Evolutionary conservation across 2,329 filamentous ascomycete species (phyloP), one percentile per base, ranked within the genome.

Genomic region (Zasmidium angulare): DNA sequence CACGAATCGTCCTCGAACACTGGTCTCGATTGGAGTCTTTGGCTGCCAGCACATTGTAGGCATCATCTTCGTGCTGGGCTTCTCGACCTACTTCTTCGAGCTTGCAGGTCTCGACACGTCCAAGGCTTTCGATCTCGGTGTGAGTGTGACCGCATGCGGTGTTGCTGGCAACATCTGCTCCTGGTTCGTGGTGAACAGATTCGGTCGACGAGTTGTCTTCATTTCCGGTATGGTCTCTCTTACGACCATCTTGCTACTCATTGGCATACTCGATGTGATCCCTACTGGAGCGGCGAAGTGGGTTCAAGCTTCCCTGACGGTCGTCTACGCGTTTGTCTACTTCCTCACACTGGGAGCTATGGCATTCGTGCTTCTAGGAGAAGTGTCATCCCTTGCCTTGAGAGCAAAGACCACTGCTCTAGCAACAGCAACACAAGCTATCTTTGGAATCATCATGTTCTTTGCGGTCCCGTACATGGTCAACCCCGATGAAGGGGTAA

Each of bases 101-200:
- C 77, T 79, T 63, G 77, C 78, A 29, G 78, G 78, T 19, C 72
- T 80, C 1, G 66, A 70, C 0, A 65, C 74, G 3, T 68, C 68
- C 0, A 75, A 71, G 3, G 72, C 76, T 0, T 79, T 77, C 65
- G 72, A 76, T 46, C 76, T 80, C 54, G 73, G 74, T 1, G 66
- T 81, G 50, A 89, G 81, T 47, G 80, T 83, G 59, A 84, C 83
- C 62, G 79, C 78, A 26, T 81, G 86, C 67, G 82, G 91, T 75
- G 91, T 91, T 81, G 85, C 85, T 21, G 90, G 90, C 46, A 89
- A 91, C 1, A 85, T 93, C 59, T 88, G 88, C 31, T 87, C 90
- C 1, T 93, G 90, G 90, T 85, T 84, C 64, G 78, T 93, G 55
- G 91, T 93, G 86, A 85, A 84, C 7, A 68, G 85, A 21, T 77